A percentile compares a stretch with the other conserved stretches of the same genome.
These are phyloP conservation scores for Boletales sp. DNA, from an alignment of 768 basidiomycete species.

Conservation along the genomic window DNA sequence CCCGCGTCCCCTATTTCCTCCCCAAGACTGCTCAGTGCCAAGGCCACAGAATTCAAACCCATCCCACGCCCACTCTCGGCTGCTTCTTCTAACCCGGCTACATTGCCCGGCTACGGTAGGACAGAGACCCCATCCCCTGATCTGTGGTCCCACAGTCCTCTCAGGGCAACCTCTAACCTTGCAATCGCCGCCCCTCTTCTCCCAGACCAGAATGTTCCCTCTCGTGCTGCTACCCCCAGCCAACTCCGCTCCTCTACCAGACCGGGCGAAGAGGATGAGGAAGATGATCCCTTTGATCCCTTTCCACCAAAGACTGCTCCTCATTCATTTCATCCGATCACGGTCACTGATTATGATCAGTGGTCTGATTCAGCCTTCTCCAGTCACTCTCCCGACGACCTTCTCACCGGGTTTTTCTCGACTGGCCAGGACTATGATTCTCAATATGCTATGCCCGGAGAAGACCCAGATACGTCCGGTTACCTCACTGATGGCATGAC, in stretches of 20 bases:
- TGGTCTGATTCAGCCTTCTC: constrained; percentile 54
- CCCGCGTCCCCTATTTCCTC: constrained; percentile 84
- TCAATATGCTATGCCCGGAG: constrained; percentile 28
- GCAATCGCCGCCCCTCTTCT: constrained; percentile 90
- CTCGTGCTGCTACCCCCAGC: constrained; percentile 64
- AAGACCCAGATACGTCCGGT: constrained; percentile 51
- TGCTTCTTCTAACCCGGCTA: constrained; percentile 50
- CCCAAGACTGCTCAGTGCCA: constrained; percentile 82
- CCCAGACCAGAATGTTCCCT: constrained; percentile 54
- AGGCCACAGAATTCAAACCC: constrained; percentile 86
- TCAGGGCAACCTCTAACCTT: constrained; percentile 74
- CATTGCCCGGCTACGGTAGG: constrained; percentile 45
- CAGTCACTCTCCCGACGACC: constrained; percentile 51
- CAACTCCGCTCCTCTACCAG: constrained; percentile 65
- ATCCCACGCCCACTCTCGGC: constrained; percentile 78
- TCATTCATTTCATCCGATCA: constrained; percentile 60
- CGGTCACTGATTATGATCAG: constrained; percentile 60
- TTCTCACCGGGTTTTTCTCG: constrained; percentile 32
- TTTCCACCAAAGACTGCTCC: constrained; percentile 47
- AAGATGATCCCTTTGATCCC: constrained; percentile 85
- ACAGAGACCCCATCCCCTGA: constrained; percentile 87
- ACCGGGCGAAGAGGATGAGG: constrained; percentile 60
- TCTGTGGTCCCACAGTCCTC: constrained; percentile 75
- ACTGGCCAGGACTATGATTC: constrained; percentile 30
- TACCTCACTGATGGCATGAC: constrained; percentile 91